These are phyloP conservation scores for Rhododendron williamsianum DNA, from an alignment of 148 eudicot genomes.

Conservation along the genomic window DNA sequence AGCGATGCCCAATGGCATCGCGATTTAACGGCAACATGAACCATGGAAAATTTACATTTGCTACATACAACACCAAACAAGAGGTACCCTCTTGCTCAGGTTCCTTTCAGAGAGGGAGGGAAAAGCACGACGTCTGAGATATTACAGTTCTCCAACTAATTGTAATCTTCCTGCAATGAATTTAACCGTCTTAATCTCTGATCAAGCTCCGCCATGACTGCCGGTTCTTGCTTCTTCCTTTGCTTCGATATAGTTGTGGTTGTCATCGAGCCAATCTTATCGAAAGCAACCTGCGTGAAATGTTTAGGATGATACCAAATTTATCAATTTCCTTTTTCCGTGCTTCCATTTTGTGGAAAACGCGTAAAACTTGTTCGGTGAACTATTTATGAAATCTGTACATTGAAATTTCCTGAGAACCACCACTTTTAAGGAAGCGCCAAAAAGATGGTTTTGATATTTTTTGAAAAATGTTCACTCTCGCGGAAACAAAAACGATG, in stretches of 20 bases:
- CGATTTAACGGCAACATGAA: not conserved
- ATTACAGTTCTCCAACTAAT: not conserved
- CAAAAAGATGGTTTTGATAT: not conserved
- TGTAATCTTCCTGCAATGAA: conserved; percentile 38
- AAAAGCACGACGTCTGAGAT: not conserved
- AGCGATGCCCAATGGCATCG: not conserved
- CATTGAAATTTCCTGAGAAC: not conserved
- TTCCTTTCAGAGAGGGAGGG: not conserved
- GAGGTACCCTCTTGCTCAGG: conserved; percentile 8
- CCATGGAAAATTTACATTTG: not conserved
- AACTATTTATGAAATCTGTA: not conserved
- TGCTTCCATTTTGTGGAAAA: not conserved
- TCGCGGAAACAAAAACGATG: not conserved
- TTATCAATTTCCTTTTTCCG: not conserved
- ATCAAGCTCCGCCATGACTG: conserved; percentile 91
- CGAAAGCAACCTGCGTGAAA: conserved; percentile 68
- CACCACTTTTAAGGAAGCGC: not conserved
- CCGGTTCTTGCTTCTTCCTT: conserved; percentile 95
- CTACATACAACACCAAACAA: not conserved
- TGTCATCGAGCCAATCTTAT: conserved; percentile 67
- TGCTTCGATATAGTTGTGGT: conserved; percentile 76
- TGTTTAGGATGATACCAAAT: not conserved
- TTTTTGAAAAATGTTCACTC: not conserved
- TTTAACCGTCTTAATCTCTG: conserved; percentile 69
- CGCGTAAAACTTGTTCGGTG: not conserved